Evolutionary conservation across 2,329 filamentous ascomycete species (phyloP), one percentile per base, ranked within the genome.

Genomic region (Fusarium tupiense): DNA sequence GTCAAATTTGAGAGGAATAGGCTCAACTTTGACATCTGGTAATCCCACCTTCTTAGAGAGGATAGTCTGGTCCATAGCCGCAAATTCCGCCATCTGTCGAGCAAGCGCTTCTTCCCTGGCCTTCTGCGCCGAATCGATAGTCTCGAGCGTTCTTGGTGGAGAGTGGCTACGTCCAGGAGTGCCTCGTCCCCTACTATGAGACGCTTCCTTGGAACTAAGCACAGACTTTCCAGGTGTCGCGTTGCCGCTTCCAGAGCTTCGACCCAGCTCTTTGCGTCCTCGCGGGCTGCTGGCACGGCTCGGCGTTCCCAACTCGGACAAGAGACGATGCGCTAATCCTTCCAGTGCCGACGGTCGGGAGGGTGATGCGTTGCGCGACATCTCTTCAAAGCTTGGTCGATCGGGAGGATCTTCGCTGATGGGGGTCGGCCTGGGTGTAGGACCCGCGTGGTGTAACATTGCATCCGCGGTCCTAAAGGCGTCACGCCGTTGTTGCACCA

Each of bases 401-500:
- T 88, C 85, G 3, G 83, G 82, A 33, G 82, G 83, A 22, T 78
- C 78, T 24, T 79, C 79, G n/a, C 77, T 76, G 6, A 75, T 74
- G 4, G 80, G 80, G 5, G 82, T 81, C 19, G 78, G 75, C 52
- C 78, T 80, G 37, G 76, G 75, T 6, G 73, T 69, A 3, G 80
- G 77, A 8, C 69, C 82, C 41, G 77, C 82, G 47, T 82, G 84
- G 58, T 80, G 78, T 47, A 84, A 79, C 35, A 87, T 85, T 12
- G 84, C 78, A 73, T 90, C 88, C 6, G 90, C 89, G 6, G 88
- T 89, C 75, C 90, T 88, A 76, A 92, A 93, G 2, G 89, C 90
- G 70, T 91, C 88, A 10, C 90, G 89, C 19, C 87, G 90, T 81
- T 88, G 91, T 82, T 88, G 91, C 8, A 95, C 84, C 6, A 95